phyloP scores from a whole-genome alignment of 305 asterid species.

The Monarda citriodora region DNA sequence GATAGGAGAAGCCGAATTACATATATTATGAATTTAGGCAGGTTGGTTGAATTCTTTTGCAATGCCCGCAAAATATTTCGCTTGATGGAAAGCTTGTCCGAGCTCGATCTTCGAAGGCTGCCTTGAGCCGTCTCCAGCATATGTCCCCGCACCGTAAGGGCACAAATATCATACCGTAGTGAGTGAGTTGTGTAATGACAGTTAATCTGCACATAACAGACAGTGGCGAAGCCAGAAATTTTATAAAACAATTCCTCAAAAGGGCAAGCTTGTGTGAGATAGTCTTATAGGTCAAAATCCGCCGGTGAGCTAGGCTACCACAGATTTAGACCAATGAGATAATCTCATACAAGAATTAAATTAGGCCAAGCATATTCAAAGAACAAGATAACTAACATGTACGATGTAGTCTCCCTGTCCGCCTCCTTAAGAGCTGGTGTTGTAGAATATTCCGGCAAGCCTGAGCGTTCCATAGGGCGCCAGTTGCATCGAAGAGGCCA shows the following conservation, averaged over 20 bases:
- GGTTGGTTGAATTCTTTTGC: slow-evolving; percentile 72
- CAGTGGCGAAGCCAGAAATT: not conserved
- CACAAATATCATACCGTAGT: slow-evolving; percentile 86
- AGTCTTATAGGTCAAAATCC: no score
- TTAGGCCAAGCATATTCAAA: no score
- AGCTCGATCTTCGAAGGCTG: slow-evolving; percentile 69
- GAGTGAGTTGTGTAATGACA: slow-evolving; percentile 78
- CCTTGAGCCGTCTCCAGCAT: slow-evolving; percentile 81
- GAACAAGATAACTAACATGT: no score
- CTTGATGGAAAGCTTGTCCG: slow-evolving; percentile 78
- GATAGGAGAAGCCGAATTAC: not conserved
- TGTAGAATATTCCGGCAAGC: no score
- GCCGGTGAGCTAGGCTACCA: no score
- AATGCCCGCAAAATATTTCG: slow-evolving; percentile 64
- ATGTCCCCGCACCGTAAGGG: slow-evolving; percentile 94
- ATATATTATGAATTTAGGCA: slow-evolving; percentile 23
- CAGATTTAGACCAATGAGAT: no score
- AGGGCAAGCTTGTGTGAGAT: not conserved
- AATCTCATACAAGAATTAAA: no score
- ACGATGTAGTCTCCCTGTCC: no score
- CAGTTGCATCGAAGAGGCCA: no score
- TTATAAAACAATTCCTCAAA: no score
- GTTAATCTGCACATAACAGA: slow-evolving; percentile 55
- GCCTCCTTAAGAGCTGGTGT: no score
- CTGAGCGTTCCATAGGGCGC: no score